A percentile compares a stretch with the other conserved stretches of the same genome.
Conservation (phyloP, 116 monocot species). For the Phalaenopsis hybrid region DNA sequence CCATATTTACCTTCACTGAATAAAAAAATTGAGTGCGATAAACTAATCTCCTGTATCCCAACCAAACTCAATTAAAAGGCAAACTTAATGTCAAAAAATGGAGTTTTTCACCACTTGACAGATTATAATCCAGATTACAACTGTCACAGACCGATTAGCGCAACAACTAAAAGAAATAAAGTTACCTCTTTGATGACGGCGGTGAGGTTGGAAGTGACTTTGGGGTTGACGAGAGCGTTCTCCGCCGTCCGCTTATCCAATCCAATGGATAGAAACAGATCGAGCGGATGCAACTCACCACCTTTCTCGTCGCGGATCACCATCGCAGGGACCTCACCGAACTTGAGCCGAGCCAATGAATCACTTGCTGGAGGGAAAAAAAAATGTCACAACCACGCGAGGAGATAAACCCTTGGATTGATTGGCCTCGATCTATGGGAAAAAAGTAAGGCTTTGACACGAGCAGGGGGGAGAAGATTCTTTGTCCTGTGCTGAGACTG, state of each 20-base stretch:
- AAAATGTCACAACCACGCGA: not conserved
- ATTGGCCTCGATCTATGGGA: too few species aligned
- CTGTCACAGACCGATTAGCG: not conserved
- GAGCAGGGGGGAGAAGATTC: not conserved
- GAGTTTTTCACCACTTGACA: not conserved
- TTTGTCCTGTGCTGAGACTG: not conserved
- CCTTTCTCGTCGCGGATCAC: not conserved
- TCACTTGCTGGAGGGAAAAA: not conserved
- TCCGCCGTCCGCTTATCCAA: constrained; percentile 79
- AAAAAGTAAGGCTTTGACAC: not conserved
- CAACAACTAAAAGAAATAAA: not conserved
- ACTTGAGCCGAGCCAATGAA: not conserved
- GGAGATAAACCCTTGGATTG: not conserved
- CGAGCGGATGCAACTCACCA: constrained; percentile 20
- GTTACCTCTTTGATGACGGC: constrained; percentile 89
- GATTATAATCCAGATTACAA: not conserved
- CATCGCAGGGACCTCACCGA: not conserved
- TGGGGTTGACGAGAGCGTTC: constrained; percentile 75
- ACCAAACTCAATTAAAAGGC: not conserved
- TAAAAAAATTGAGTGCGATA: not conserved
- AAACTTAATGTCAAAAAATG: not conserved
- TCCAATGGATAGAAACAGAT: constrained; percentile 75
- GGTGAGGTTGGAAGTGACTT: constrained; percentile 82
- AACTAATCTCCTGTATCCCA: not conserved
- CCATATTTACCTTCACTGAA: not conserved